phyloP scores from a whole-genome alignment of 805 yeast genomes.

The Ogataea wickerhamii region DNA sequence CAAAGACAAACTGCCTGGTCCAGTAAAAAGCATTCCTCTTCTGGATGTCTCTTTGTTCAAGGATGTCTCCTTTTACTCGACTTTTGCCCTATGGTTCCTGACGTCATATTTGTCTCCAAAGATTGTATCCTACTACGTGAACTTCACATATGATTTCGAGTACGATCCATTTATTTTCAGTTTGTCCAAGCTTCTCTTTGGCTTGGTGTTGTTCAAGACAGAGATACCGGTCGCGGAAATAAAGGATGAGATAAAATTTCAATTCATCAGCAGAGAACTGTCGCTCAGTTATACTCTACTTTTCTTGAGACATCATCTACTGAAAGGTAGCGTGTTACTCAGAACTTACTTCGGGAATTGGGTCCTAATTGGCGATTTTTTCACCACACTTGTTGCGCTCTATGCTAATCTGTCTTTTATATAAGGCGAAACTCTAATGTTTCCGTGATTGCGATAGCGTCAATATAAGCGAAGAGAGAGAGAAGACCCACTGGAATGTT shows the following conservation, averaged over 20 bases:
- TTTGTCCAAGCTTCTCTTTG: conserved; percentile 41
- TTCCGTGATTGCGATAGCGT: background rate
- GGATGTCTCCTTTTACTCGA: conserved; percentile 29
- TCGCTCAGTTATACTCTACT: conserved; percentile 20
- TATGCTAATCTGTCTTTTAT: conserved; percentile 40
- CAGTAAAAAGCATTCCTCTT: conserved; percentile 22
- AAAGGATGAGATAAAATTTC: conserved; percentile 31
- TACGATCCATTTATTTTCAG: conserved; percentile 52
- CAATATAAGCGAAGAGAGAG: background rate
- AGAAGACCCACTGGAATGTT: background rate
- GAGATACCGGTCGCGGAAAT: conserved; percentile 22
- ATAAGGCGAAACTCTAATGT: conserved; percentile 9
- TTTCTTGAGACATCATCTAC: conserved; percentile 20
- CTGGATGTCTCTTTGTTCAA: conserved; percentile 38
- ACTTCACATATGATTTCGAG: conserved; percentile 50
- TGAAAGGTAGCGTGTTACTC: conserved; percentile 36
- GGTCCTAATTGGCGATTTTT: conserved; percentile 44
- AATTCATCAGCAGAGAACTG: conserved; percentile 29
- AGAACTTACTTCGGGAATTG: conserved; percentile 44
- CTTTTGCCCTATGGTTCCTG: conserved; percentile 39
- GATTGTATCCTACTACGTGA: conserved; percentile 46
- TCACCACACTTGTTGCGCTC: conserved; percentile 45
- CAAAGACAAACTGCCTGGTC: conserved; percentile 24
- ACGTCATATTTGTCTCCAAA: conserved; percentile 41
- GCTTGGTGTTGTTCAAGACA: conserved; percentile 35